phyloP scores from a whole-genome alignment of 2,329 filamentous ascomycete species.

The Lecanicillium sp. region DNA sequence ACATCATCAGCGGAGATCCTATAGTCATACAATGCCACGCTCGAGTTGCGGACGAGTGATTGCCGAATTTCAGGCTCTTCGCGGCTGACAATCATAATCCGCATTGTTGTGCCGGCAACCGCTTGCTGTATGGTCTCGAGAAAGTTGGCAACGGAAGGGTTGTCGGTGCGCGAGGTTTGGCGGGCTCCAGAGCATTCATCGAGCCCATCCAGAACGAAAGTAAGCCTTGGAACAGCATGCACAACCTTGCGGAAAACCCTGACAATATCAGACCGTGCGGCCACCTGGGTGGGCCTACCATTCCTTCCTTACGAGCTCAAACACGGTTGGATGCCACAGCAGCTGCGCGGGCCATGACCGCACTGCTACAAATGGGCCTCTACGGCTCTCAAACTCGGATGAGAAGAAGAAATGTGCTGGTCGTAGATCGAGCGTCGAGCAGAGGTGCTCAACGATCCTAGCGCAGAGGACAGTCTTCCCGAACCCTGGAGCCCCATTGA shows the following conservation, averaged over 20 bases:
- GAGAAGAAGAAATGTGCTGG: slow-evolving; percentile 26
- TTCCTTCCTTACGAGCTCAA: slow-evolving; percentile 10
- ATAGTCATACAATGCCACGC: not conserved
- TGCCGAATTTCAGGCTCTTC: slow-evolving; percentile 15
- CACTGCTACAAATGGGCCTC: slow-evolving; percentile 17
- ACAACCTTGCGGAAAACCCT: slow-evolving; percentile 13
- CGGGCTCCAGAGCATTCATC: slow-evolving; percentile 21
- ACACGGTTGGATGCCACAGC: slow-evolving; percentile 5
- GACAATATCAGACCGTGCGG: slow-evolving; percentile 12
- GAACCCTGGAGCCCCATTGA: slow-evolving; percentile 19
- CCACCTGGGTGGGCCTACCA: not conserved
- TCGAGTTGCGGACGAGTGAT: slow-evolving; percentile 4
- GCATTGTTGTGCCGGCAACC: slow-evolving; percentile 6
- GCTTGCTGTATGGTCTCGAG: slow-evolving; percentile 9
- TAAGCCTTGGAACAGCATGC: slow-evolving; percentile 10
- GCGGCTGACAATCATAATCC: slow-evolving; percentile 19
- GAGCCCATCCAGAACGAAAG: slow-evolving; percentile 23
- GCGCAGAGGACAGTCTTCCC: slow-evolving; percentile 26
- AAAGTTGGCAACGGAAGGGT: slow-evolving; percentile 11
- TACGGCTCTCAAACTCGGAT: slow-evolving; percentile 15
- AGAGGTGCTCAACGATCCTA: slow-evolving; percentile 17
- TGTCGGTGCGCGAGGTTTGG: not conserved
- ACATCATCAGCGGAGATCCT: not conserved
- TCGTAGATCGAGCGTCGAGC: fast-evolving
- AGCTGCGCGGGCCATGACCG: slow-evolving; percentile 23